These are phyloP conservation scores for Fusarium sambucinum DNA, from an alignment of 2,329 filamentous ascomycete genomes.

Conservation along the genomic window DNA sequence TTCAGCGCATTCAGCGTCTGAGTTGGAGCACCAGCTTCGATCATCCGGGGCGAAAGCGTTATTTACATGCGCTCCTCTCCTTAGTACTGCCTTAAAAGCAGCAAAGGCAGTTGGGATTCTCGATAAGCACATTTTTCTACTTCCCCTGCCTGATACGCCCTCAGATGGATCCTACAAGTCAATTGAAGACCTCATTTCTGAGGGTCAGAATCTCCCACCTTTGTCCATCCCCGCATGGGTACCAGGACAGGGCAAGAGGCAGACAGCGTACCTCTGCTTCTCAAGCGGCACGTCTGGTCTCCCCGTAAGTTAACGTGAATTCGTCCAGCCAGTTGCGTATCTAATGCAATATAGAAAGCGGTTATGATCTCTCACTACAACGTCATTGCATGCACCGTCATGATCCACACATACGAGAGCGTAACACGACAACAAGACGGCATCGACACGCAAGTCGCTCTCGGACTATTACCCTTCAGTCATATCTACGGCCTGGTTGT, in stretches of 20 bases:
- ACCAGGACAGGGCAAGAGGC: slow-evolving; percentile 73
- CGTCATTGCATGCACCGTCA: slow-evolving; percentile 80
- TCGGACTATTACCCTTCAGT: slow-evolving; percentile 81
- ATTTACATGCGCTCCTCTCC: slow-evolving; percentile 77
- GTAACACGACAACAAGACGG: slow-evolving; percentile 52
- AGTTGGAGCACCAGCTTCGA: slow-evolving; percentile 78
- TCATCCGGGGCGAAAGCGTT: slow-evolving; percentile 76
- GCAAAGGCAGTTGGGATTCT: slow-evolving; percentile 73
- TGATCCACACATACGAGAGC: slow-evolving; percentile 63
- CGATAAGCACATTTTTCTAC: slow-evolving; percentile 72
- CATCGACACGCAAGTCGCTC: slow-evolving; percentile 59
- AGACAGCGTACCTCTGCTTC: slow-evolving; percentile 82
- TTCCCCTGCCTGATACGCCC: slow-evolving; percentile 69
- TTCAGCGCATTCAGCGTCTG: slow-evolving; percentile 75
- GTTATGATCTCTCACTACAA: slow-evolving; percentile 87
- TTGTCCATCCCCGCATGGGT: slow-evolving; percentile 66
- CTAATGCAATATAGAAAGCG: slow-evolving; percentile 69
- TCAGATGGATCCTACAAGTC: slow-evolving; percentile 65
- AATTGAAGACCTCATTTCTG: slow-evolving; percentile 72
- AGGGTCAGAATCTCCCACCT: slow-evolving; percentile 68
- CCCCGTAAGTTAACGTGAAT: slow-evolving; percentile 62
- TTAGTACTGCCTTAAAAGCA: slow-evolving; percentile 73
- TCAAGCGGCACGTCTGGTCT: slow-evolving; percentile 84
- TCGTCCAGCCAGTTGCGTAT: fast-evolving
- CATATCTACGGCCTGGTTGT: slow-evolving; percentile 85